Base-by-base conservation (phyloP, 169 alveolate species). In the Plasmodium vinckei region DNA sequence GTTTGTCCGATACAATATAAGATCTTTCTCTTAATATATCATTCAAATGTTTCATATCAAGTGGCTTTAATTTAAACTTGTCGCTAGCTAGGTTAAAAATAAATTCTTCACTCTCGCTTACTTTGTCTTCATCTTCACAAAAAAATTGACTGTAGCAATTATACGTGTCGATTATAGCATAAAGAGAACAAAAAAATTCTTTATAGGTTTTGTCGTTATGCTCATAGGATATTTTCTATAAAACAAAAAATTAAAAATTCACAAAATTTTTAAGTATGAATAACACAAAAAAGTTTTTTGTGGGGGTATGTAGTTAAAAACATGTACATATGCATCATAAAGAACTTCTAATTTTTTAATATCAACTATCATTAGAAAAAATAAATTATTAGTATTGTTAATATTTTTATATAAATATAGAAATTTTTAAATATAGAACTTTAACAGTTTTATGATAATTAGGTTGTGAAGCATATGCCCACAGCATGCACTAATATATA, bases 81-180 rank as follows among this genome's bases (percentile, higher is more conserved):
- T 77, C 72, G 53, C 88, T 77, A 33, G 77, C 88, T 59, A 77
- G 25, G 53, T 77, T 57, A 46, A 77, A 77, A 49, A 77, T 77
- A 19, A 77, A 77, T 77, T 77, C 88, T 27, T 77, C 88, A 53
- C 65, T 77, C 54, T 77, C 88, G 56, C 88, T 77, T 42, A 77
- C 75, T 77, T 77, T 77, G 5, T 49, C 77, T 44, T 77, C 88
- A 77, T 77, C 77, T 63, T 77, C 77, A 56, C 65, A 63, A 21
- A 77, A 77, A 39, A 77, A 15, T 15, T 77, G 77, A 33, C 39
- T 77, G 57, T 46, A 77, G 49, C 88, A 77, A 53, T 77, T 46
- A 27, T 56, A 77, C 12, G 65, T 63, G 27, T 77, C 88, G 44
- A 77, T 77, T 63, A 77, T 25, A 12, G 88, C 73, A 69, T 77